A percentile compares a stretch with the other conserved stretches of the same genome.
These are phyloP conservation scores for Nakazawaea sp. DNA, from an alignment of 805 yeast species.

Conservation along the genomic window DNA sequence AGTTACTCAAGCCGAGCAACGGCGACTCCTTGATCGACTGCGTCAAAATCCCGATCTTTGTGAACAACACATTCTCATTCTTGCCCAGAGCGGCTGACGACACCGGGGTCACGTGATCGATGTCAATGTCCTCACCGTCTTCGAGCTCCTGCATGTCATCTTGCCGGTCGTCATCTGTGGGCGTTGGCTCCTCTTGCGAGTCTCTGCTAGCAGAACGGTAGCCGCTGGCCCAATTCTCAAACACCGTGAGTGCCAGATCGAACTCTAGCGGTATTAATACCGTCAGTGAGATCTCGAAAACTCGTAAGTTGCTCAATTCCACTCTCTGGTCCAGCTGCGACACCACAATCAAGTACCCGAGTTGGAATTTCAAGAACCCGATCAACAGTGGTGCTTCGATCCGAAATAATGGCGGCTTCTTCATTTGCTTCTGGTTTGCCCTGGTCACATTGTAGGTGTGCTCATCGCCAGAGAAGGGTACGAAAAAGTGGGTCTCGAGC, in stretches of 20 bases:
- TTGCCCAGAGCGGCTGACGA: conserved; percentile 6
- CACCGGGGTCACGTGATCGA: conserved; percentile 2
- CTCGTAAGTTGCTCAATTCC: conserved; percentile 2
- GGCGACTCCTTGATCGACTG: conserved; percentile 17
- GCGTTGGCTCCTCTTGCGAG: not conserved
- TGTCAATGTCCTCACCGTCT: conserved; percentile 3
- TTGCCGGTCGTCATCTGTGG: not conserved
- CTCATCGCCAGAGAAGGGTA: not conserved
- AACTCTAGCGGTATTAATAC: conserved; percentile 15
- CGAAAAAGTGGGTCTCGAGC: not conserved
- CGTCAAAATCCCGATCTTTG: conserved; percentile 15
- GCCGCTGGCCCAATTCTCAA: conserved; percentile 9
- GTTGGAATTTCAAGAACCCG: conserved; percentile 13
- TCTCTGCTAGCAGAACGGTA: not conserved
- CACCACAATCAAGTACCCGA: conserved; percentile 16
- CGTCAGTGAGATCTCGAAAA: conserved; percentile 14
- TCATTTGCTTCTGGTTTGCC: not conserved
- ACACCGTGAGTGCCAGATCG: not conserved
- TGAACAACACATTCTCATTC: conserved; percentile 12
- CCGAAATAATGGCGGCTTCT: not conserved
- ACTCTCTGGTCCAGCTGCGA: conserved; percentile 9
- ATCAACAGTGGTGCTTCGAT: conserved; percentile 7
- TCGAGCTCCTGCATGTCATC: not conserved
- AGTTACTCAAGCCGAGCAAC: conserved; percentile 13
- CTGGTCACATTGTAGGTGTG: not conserved